Evolutionary conservation across 768 basidiomycete species (phyloP), one percentile per base, ranked within the genome.

Genomic region (Phylloporus arenicola): DNA sequence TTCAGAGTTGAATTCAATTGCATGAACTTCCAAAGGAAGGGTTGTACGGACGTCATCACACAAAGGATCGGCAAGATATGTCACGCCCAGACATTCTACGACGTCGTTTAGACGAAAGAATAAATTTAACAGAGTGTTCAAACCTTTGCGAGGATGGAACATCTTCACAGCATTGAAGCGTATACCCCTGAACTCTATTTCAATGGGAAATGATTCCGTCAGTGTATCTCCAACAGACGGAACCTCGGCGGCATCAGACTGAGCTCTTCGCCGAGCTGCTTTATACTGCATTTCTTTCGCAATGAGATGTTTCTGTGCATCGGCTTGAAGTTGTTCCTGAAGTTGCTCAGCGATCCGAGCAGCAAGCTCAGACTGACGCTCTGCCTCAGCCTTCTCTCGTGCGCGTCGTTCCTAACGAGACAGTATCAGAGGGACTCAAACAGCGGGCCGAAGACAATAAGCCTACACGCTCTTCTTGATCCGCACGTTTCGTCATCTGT

Each of bases 401-500:
- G 76, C 73, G 38, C 72, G 73, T 25, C 78, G 74, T 30, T 73
- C 81, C 80, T 85, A 40, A 47, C 24, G 11, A 14, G 46, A 46
- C 10, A 33, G 43, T 8, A 31, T 63, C 12, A 42, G 12, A 30
- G n/a, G 2, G 8, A 19, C 22, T 10, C 38, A 34, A 31, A 49
- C 20, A 12, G 14, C 16, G 37, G 20, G 13, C 20, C 24, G 31
- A 14, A 30, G 51, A 45, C 5, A n/a, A 35, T 31, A 43, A 31
- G 63, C 76, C 46, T 45, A 84, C 88, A 57, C 72, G 73, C 58
- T 88, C 83, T 64, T 84, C 82, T 44, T 87, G 83, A 54, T 72
- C 68, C 0, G 87, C 87, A 27, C 90, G 79, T 54, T 76, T 78
- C 41, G 73, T 83, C 90, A 92, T 91, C 64, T 91, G 79, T 5